Conservation (phyloP, 2,329 filamentous ascomycete genomes). For the Cladosporium sp. region DNA sequence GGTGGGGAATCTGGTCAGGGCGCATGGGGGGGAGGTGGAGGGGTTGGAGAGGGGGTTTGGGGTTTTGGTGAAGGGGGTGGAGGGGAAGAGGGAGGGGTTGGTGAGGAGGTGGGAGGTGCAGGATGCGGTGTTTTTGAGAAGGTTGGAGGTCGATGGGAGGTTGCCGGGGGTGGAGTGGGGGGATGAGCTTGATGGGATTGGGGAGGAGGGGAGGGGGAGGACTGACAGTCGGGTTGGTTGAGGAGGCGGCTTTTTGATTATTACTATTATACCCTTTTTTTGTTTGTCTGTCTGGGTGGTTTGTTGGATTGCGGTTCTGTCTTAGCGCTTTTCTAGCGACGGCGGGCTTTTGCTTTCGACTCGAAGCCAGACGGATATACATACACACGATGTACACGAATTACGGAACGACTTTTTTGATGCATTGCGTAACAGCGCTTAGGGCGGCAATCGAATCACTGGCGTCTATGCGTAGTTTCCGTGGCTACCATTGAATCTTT, state of each 20-base stretch:
- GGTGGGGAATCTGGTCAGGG: conserved; percentile 29
- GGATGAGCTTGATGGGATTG: not conserved
- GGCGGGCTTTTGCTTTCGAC: not conserved
- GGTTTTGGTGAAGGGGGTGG: conserved; percentile 23
- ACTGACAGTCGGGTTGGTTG: conserved; percentile 3
- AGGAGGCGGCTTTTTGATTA: not conserved
- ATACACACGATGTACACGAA: no score
- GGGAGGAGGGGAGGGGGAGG: not conserved
- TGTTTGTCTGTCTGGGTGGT: no score
- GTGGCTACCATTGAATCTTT: no score
- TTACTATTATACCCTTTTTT: no score
- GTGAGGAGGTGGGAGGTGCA: conserved; percentile 29
- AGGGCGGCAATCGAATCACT: no score
- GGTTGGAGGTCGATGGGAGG: not conserved
- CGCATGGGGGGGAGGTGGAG: conserved; percentile 30
- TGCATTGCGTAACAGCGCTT: no score
- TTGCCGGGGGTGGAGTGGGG: conserved; percentile 3
- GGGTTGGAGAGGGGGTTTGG: conserved; percentile 28
- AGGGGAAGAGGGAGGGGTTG: conserved; percentile 29
- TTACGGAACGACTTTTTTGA: no score
- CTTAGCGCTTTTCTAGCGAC: not conserved
- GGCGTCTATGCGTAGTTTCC: no score
- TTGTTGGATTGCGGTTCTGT: not conserved
- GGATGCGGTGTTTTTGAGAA: conserved; percentile 6
- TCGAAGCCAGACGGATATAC: no score